A percentile compares a stretch with the other conserved stretches of the same genome.
These are phyloP conservation scores for Bipolaris bicolor DNA, from an alignment of 2,329 filamentous ascomycete species.

Conservation along the genomic window DNA sequence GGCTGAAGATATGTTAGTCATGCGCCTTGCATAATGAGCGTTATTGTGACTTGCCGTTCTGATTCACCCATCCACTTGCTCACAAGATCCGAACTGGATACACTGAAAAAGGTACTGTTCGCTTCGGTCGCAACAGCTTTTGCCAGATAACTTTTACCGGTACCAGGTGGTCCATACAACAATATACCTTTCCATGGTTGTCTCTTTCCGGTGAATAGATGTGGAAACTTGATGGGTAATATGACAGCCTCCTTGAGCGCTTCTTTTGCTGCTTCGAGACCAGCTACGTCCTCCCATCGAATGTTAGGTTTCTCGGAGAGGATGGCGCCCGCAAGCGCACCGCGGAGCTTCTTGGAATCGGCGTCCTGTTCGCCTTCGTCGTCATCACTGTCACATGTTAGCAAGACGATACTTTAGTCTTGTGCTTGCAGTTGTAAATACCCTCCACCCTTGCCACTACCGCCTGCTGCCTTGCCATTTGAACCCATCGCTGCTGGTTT, in stretches of 20 bases:
- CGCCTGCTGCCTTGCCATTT: conserved; percentile 70
- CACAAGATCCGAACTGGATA: conserved; percentile 94
- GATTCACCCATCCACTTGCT: conserved; percentile 99
- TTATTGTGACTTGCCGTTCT: conserved; percentile 71
- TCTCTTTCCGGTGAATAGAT: conserved; percentile 92
- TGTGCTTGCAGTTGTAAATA: conserved; percentile 36
- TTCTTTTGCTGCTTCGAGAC: conserved; percentile 91
- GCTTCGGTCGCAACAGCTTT: conserved; percentile 98
- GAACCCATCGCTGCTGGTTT: conserved; percentile 74
- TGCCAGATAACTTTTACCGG: conserved; percentile 95
- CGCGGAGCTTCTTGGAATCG: conserved; percentile 93
- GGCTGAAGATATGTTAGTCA: conserved; percentile 56
- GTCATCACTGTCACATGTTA: conserved; percentile 56
- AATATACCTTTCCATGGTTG: conserved; percentile 99
- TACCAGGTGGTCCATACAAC: conserved; percentile 93
- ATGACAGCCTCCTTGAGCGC: conserved; percentile 97
- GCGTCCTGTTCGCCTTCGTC: conserved; percentile 76
- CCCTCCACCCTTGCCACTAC: conserved; percentile 65
- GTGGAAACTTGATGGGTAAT: conserved; percentile 96
- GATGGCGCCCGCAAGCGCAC: conserved; percentile 88
- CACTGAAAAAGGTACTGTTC: conserved; percentile 98
- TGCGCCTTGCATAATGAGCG: background rate
- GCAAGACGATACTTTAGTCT: background rate
- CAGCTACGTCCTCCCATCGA: conserved; percentile 97
- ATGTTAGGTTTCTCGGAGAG: conserved; percentile 95